Evolutionary conservation across 2,329 filamentous ascomycete genomes (phyloP), one percentile per base, ranked within the genome.

Genomic region (Clarireedia monteithiana): DNA sequence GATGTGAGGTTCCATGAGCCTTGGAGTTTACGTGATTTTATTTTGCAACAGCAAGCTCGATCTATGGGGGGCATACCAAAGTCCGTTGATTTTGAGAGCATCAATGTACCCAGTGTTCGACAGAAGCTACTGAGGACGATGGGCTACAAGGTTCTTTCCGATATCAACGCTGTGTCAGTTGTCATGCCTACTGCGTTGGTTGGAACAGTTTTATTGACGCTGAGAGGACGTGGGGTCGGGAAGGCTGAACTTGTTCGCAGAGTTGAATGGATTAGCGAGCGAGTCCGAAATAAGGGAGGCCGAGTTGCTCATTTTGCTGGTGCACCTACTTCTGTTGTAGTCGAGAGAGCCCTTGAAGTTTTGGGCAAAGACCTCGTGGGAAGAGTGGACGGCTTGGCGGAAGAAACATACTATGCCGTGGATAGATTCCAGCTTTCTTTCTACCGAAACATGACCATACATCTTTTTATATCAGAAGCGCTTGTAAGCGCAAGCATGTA

Each of bases 401-500:
- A 99, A 69, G 89, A 89, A 17, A 97, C 94, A 0, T 97, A 89
- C 71, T 96, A 89, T 66, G 94, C 94, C 4, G 91, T 96, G 40
- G 94, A 99, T 70, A 82, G 91, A 53, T 99, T 99, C 75, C 94
- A 99, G 69, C 80, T 99, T 9, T 96, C 91, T 0, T 99, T 99
- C 72, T 99, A 99, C 73, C 86, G 94, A 52, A 99, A 99, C 72
- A 97, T 97, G 94, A 96, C 92, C 0, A 99, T 99, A 59, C 94
- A 99, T 69, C 80, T 99, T 5, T 99, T 99, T 71, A 94, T 99
- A 56, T 87, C 90, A 2, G 91, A 97, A 69, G 88, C 92, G 0
- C 77, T 99, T 4, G 89, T 97, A 23, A 94, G 89, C 59, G 89
- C 86, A 4, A 88, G 88, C 27, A 85, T 99, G 78, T 99, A 99